phyloP scores from a whole-genome alignment of 352 stramenopile species.

The Phytophthora meadii region DNA sequence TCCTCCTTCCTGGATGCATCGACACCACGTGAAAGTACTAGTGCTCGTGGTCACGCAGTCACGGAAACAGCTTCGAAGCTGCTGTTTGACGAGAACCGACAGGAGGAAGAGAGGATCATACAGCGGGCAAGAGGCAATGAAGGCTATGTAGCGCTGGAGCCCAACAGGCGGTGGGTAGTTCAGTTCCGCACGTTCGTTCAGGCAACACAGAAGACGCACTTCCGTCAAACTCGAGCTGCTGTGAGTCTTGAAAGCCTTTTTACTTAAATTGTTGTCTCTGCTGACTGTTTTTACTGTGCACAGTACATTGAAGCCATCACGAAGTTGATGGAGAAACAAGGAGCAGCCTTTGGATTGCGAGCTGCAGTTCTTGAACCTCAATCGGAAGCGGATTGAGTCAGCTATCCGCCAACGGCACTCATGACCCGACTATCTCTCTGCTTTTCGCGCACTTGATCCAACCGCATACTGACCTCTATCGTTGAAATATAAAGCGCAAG shows the following conservation, averaged over 20 bases:
- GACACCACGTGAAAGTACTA: constrained; percentile 26
- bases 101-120: constrained; percentile 60
- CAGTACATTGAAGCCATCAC: constrained; percentile 80
- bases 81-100: constrained; percentile 56
- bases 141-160: constrained; percentile 52
- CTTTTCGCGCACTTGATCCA: constrained; percentile 52
- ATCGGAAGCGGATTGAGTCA: constrained; percentile 27
- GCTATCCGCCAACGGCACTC: constrained; percentile 26
- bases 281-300: constrained; percentile 4
- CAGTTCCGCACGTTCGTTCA: constrained; percentile 68
- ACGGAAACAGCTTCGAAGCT: constrained; percentile 32
- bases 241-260: constrained; percentile 27
- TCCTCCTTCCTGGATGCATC: constrained; percentile 41
- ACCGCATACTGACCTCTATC: constrained; percentile 66
- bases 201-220: constrained; percentile 49
- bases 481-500: constrained; percentile 78
- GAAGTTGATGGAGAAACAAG: constrained; percentile 63
- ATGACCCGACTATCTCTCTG: constrained; percentile 28
- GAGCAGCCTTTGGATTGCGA: constrained; percentile 36
- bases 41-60: constrained; percentile 10
- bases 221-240: constrained; percentile 52
- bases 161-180: constrained; percentile 60
- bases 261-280: not conserved
- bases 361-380: constrained; percentile 27
- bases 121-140: constrained; percentile 60